Evolutionary conservation across 1,284 basidiomycete genomes (phyloP), one percentile per base, ranked within the genome.

Genomic region (Cystobasidium slooffiae): DNA sequence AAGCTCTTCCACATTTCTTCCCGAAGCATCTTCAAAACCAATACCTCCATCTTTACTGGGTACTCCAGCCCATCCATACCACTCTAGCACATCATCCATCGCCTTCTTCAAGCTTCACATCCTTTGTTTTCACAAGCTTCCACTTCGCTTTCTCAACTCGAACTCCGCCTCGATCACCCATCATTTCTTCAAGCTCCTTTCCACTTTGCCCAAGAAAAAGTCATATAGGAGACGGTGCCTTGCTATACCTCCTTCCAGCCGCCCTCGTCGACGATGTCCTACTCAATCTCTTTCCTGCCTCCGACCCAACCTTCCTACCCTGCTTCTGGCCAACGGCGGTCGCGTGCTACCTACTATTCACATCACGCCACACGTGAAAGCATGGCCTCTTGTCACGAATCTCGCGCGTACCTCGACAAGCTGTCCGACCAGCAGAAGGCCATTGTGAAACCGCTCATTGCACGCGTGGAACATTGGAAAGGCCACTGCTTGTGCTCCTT

Each of bases 401-500:
- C 49, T 12, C 55, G 47, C 14, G 9, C 16, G 16, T 55, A 64
- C 53, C 63, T 63, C 1, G 41, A 66, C 20, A 72, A 47, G 20
- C 49, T 66, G 14, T 37, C n/a, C 10, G 44, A 46, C n/a, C 41
- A 55, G 49, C 31, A 62, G 39, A 67, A 68, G 47, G 12, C 24
- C 59, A 3, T 69, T 18, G 44, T 68, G n/a, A 37, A 20, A 52
- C 39, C 51, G 46, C 53, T 67, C 24, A 41, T 49, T 9, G 47
- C 47, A 10, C 65, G 63, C 0, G 43, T 47, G 3, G 63, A 39
- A 1, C 75, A 59, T 16, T 62, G 56, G 74, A 79, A 79, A 0
- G 78, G 78, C 5, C 43, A 56, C 24, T 69, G 75, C 18, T 75
- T 76, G 41, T 78, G 77, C 24, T 64, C 55, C 7, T 72, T 61